phyloP scores from a whole-genome alignment of 2,329 filamentous ascomycete species.

The Grosmannia penicillata region DNA sequence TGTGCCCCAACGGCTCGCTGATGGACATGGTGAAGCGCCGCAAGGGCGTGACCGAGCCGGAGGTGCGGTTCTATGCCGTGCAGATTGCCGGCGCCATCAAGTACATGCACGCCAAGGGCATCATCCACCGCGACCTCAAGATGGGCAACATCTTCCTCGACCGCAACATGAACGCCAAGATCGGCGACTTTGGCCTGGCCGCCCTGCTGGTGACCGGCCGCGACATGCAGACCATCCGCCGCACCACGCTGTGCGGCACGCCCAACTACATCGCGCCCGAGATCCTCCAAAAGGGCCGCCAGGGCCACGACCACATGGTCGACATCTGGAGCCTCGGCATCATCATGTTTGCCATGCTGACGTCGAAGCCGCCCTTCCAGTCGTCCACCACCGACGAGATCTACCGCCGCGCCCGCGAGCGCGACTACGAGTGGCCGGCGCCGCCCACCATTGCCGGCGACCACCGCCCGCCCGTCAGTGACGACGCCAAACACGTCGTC shows the following conservation, averaged over 20 bases:
- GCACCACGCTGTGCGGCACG: conserved; percentile 90
- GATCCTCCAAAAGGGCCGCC: conserved; percentile 84
- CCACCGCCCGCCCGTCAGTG: conserved; percentile 53
- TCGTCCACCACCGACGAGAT: conserved; percentile 80
- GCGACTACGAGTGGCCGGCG: conserved; percentile 69
- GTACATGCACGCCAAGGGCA: conserved; percentile 90
- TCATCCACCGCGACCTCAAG: conserved; percentile 93
- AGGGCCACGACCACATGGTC: conserved; percentile 93
- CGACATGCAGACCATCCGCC: conserved; percentile 69
- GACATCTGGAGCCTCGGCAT: conserved; percentile 98
- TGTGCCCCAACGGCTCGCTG: conserved; percentile 89
- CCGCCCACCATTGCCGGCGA: conserved; percentile 13
- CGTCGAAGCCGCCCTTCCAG: conserved; percentile 92
- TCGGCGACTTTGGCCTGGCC: conserved; percentile 92
- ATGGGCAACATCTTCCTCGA: conserved; percentile 98
- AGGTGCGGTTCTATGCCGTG: conserved; percentile 84
- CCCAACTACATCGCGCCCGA: conserved; percentile 98
- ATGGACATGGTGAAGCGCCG: conserved; percentile 96
- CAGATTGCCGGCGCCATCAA: conserved; percentile 96
- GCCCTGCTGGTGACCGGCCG: conserved; percentile 82
- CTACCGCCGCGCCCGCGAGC: conserved; percentile 53
- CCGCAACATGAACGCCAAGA: conserved; percentile 89
- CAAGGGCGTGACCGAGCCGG: conserved; percentile 80
- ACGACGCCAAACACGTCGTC: conserved; percentile 65
- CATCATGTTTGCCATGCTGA: conserved; percentile 96